Conservation (phyloP, 1,284 basidiomycete genomes). For the Sanguinoderma infundibulare region DNA sequence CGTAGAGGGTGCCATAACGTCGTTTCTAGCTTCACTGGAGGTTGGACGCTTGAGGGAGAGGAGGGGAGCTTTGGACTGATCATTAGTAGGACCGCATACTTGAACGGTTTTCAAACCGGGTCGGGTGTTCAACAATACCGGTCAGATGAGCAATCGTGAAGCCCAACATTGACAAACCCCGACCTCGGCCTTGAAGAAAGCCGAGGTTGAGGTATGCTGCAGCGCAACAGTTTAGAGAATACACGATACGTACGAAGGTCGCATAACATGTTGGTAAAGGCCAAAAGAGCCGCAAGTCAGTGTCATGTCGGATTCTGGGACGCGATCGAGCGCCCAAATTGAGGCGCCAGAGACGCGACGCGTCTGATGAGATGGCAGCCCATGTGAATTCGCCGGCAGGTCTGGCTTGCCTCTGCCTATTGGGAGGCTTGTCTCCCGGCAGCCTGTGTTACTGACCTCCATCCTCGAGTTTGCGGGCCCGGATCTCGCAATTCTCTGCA, state of each 20-base stretch:
- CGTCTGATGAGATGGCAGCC: constrained; percentile 12
- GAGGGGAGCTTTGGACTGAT: neutral
- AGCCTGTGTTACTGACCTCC: neutral
- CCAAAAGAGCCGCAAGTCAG: no score
- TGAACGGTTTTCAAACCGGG: neutral
- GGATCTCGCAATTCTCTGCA: neutral
- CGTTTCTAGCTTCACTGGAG: neutral
- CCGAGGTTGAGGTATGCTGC: neutral
- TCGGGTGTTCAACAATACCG: neutral
- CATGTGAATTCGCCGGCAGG: constrained; percentile 26
- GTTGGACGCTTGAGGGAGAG: neutral
- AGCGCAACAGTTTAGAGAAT: neutral
- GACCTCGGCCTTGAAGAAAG: neutral
- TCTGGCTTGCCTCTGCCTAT: neutral
- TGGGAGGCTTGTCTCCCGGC: neutral
- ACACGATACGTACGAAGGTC: neutral
- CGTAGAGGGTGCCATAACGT: constrained; percentile 35
- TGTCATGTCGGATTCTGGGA: neutral
- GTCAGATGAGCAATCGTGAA: neutral
- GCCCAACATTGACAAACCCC: neutral
- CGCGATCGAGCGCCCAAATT: neutral
- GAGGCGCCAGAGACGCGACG: constrained; percentile 9
- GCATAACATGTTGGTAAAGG: no score
- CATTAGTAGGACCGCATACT: neutral
- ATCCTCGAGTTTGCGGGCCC: neutral